Percentiles rank a stretch among this genome's conserved stretches.
These are phyloP conservation scores for Patellifolia procumbens DNA, from an alignment of 179 eudicot genomes.

Conservation along the genomic window DNA sequence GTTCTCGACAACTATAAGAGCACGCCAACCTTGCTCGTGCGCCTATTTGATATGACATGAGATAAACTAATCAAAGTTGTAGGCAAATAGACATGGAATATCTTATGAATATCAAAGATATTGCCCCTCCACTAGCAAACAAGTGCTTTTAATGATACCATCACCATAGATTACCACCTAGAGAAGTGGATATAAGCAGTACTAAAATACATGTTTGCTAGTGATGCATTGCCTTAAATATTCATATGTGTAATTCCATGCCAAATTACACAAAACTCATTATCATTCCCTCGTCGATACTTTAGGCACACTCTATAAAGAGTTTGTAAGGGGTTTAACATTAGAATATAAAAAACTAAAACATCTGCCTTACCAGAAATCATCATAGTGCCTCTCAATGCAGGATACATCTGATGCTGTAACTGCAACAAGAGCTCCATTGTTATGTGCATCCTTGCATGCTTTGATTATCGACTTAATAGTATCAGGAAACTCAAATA, in stretches of 20 bases:
- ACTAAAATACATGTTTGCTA: background rate
- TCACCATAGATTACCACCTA: background rate
- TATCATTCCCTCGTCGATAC: background rate
- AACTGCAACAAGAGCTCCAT: constrained; percentile 85
- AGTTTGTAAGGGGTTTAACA: background rate
- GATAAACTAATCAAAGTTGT: background rate
- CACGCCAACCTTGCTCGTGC: background rate
- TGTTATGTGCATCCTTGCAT: constrained; percentile 79
- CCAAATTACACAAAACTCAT: background rate
- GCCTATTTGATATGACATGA: background rate
- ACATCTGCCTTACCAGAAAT: constrained; percentile 62
- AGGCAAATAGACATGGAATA: background rate
- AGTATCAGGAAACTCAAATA: constrained; percentile 91
- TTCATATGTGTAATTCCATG: background rate
- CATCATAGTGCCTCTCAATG: constrained; percentile 91
- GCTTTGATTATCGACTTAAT: constrained; percentile 73
- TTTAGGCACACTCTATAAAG: too few species aligned
- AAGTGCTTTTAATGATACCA: background rate
- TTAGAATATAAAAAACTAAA: background rate
- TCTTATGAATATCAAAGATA: background rate
- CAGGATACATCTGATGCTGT: constrained; percentile 96
- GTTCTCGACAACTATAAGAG: background rate
- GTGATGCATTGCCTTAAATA: background rate
- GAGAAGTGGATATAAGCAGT: background rate
- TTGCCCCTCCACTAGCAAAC: background rate